Evolutionary conservation across 257 asterid species (phyloP).

Genomic region (Capsicum baccatum): DNA sequence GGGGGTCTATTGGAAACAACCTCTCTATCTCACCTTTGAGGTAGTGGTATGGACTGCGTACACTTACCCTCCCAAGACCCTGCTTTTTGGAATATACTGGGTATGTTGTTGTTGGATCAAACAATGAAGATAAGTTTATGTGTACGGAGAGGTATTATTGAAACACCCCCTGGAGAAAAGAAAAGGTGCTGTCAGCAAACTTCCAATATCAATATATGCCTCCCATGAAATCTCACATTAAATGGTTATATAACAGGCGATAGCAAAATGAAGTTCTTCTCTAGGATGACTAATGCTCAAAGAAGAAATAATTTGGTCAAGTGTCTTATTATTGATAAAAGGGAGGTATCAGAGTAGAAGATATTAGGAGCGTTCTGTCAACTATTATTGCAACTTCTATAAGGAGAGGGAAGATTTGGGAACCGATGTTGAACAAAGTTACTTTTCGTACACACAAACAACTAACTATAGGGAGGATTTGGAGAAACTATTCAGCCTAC

Average conservation of each 20-base stretch:
- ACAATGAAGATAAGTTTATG: not conserved
- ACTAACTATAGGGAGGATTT: constrained; percentile 16
- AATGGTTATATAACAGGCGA: constrained; percentile 13
- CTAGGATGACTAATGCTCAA: not conserved
- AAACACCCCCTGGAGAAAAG: constrained; percentile 45
- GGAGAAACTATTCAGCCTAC: not conserved
- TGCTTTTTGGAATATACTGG: too few species aligned
- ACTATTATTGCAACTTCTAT: not conserved
- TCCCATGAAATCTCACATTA: constrained; percentile 44
- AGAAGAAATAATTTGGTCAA: not conserved
- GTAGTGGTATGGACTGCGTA: too few species aligned
- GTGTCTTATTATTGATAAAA: not conserved
- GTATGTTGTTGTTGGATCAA: not conserved
- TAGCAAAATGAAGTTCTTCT: not conserved
- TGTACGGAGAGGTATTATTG: constrained; percentile 50
- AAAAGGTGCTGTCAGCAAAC: constrained; percentile 52
- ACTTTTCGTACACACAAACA: not conserved
- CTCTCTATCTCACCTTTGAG: too few species aligned
- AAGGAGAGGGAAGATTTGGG: constrained; percentile 1
- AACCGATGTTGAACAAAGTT: not conserved
- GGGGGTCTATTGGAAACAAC: too few species aligned
- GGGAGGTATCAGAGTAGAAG: not conserved
- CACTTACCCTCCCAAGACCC: too few species aligned
- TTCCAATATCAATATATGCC: constrained; percentile 49
- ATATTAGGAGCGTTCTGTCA: not conserved